Base-by-base conservation (phyloP, 192 early-diverging fungal species). In the Ramicandelaber brevisporus region DNA sequence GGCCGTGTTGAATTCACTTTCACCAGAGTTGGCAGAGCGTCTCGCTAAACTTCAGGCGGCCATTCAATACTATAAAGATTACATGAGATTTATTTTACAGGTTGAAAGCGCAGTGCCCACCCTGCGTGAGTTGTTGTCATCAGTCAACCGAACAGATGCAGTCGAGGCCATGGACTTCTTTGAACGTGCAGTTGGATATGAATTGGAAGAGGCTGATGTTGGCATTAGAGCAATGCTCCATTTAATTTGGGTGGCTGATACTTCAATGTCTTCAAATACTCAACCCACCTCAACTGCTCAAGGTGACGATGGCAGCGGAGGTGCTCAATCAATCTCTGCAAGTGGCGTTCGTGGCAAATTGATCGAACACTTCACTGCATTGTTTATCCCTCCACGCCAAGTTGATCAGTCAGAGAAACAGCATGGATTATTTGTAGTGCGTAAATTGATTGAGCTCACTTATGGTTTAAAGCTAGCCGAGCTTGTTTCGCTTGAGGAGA, bases 161-260 rank as follows among this genome's bases (percentile, higher is more conserved):
- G 59, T 92, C 35, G 90, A 96, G 38, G 69, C 73, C 1, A 99
- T 99, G 77, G 74, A 80, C 26, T 96, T 95, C 43, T 83, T 96
- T 40, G 80, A 84, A 1, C 53, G 61, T 0, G 73, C 80, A 2
- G 63, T 80, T 45, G 64, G 69, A 20, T 93, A 72, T 43, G 71
- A 77, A 36, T 63, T 99, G 42, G 84, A 83, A 26, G 58, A 53
- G 3, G 75, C 88, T 15, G 51, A 44, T 60, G 74, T 70, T 14
- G 93, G 90, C 19, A 70, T 95, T 29, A 62, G 70, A 22, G 71
- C 65, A 38, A 99, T 99, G 90, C 62, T 88, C 6, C 90, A 96
- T 45, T 74, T 96, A 26, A 74, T 99, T 12, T 99, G 74, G 74
- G 68, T 60, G 34, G 64, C 67, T 22, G 59, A 68, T 14, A 68